These are phyloP conservation scores for Coleophoma eucalyptorum DNA, from an alignment of 2,329 filamentous ascomycete species.

Conservation along the genomic window DNA sequence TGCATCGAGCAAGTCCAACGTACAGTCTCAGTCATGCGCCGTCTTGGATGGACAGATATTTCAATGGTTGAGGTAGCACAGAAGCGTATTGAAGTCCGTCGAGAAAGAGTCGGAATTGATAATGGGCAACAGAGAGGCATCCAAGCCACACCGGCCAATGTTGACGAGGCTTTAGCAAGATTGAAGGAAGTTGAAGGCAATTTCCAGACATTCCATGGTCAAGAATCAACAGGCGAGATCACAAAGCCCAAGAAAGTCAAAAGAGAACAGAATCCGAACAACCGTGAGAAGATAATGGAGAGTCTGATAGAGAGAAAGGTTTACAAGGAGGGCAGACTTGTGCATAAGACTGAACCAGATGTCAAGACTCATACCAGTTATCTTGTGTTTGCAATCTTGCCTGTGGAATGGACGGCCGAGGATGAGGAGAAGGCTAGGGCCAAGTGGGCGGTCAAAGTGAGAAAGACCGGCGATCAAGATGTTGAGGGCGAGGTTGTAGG, in stretches of 20 bases:
- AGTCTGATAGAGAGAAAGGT: conserved; percentile 41
- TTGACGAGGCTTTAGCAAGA: conserved; percentile 73
- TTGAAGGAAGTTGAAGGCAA: conserved; percentile 71
- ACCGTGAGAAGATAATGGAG: conserved; percentile 25
- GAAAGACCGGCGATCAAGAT: conserved; percentile 14
- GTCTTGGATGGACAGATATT: conserved; percentile 85
- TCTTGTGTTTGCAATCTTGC: conserved; percentile 85
- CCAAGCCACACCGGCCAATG: conserved; percentile 59
- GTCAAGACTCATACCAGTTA: conserved; percentile 98
- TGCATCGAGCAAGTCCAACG: conserved; percentile 95
- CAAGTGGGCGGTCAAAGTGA: conserved; percentile 56
- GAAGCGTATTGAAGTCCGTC: conserved; percentile 73
- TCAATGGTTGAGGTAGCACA: conserved; percentile 89
- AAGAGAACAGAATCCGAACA: conserved; percentile 27
- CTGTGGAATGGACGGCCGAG: conserved; percentile 78
- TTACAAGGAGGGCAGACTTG: conserved; percentile 73
- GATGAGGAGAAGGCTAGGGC: conserved; percentile 69
- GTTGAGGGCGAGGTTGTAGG: conserved; percentile 39
- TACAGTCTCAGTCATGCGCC: conserved; percentile 77
- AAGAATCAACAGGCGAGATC: conserved; percentile 19
- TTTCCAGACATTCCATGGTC: conserved; percentile 58
- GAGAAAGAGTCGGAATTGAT: conserved; percentile 74
- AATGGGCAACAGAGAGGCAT: conserved; percentile 51
- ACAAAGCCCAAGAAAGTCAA: conserved; percentile 15
- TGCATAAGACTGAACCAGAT: conserved; percentile 80